A percentile compares a stretch with the other conserved stretches of the same genome.
Conservation (phyloP, 805 yeast species). For the Starmerella apis region DNA sequence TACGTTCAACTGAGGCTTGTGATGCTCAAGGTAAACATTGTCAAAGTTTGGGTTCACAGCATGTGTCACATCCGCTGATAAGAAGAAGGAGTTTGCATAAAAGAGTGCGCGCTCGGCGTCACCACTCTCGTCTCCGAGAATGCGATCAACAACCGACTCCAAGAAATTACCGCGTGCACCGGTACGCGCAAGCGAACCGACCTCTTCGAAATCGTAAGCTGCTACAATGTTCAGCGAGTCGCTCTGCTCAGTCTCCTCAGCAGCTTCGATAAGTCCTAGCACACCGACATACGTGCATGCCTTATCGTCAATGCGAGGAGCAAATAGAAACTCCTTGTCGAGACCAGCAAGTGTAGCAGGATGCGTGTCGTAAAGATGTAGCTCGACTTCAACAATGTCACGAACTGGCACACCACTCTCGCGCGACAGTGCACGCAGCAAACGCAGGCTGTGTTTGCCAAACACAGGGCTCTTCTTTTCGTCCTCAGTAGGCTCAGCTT, state of each 20-base stretch:
- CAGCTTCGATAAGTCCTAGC: constrained; percentile 44
- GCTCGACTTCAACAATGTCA: constrained; percentile 58
- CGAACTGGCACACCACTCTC: constrained; percentile 48
- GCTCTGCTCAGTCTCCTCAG: constrained; percentile 32
- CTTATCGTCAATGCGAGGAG: constrained; percentile 80
- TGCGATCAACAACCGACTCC: constrained; percentile 51
- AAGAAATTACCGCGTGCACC: constrained; percentile 74
- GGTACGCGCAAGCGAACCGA: constrained; percentile 68
- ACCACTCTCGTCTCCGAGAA: constrained; percentile 24
- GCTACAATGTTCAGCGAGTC: constrained; percentile 42
- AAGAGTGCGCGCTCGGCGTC: constrained; percentile 34
- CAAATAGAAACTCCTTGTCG: constrained; percentile 61
- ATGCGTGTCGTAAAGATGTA: constrained; percentile 74
- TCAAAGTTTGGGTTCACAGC: constrained; percentile 61
- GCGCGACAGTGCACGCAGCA: constrained; percentile 59
- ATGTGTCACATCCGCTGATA: constrained; percentile 80
- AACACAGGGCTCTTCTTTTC: constrained; percentile 58
- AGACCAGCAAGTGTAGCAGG: constrained; percentile 71
- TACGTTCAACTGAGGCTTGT: constrained; percentile 67
- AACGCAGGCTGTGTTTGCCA: constrained; percentile 56
- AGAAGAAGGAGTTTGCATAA: constrained; percentile 65
- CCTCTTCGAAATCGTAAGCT: constrained; percentile 72
- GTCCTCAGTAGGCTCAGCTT: constrained; percentile 41
- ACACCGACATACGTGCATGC: constrained; percentile 69
- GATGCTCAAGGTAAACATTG: constrained; percentile 57